A percentile compares a stretch with the other conserved stretches of the same genome.
These are phyloP conservation scores for Tuber melanosporum DNA, from an alignment of 495 filamentous ascomycete species.

Conservation along the genomic window DNA sequence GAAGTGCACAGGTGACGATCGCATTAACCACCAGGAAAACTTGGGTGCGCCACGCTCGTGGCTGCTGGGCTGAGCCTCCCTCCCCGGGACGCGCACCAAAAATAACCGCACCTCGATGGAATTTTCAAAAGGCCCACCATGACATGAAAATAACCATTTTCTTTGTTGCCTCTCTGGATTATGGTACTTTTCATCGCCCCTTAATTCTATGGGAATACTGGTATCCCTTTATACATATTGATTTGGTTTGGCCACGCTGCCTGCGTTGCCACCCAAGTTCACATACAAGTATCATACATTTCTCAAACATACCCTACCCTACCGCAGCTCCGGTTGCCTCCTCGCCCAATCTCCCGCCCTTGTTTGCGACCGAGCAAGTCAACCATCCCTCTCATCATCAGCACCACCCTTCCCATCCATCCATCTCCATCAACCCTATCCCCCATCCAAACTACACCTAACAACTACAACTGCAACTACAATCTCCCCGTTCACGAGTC, in stretches of 20 bases:
- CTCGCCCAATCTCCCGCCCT: constrained; percentile 24
- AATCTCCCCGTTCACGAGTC: constrained; percentile 1
- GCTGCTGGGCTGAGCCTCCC: not conserved
- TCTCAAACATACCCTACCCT: not conserved
- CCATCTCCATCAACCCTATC: constrained; percentile 7
- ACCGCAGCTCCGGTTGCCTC: not conserved
- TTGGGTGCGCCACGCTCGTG: not conserved
- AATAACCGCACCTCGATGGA: not conserved
- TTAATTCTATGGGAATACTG: not conserved
- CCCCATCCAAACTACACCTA: constrained; percentile 9
- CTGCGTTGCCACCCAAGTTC: not conserved
- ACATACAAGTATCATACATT: not conserved
- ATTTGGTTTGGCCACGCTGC: not conserved
- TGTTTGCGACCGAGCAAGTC: not conserved
- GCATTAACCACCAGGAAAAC: not conserved
- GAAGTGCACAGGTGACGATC: no score
- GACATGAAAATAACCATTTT: not conserved
- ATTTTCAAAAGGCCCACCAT: not conserved
- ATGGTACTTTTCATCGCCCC: not conserved
- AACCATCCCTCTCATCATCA: constrained; percentile 8
- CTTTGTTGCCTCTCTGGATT: not conserved
- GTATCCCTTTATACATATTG: not conserved
- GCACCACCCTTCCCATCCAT: constrained; percentile 18
- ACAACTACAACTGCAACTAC: constrained; percentile 6
- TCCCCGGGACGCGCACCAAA: not conserved